phyloP scores from a whole-genome alignment of 78 protist species.

The Anaeramoeba flamelloides region DNA sequence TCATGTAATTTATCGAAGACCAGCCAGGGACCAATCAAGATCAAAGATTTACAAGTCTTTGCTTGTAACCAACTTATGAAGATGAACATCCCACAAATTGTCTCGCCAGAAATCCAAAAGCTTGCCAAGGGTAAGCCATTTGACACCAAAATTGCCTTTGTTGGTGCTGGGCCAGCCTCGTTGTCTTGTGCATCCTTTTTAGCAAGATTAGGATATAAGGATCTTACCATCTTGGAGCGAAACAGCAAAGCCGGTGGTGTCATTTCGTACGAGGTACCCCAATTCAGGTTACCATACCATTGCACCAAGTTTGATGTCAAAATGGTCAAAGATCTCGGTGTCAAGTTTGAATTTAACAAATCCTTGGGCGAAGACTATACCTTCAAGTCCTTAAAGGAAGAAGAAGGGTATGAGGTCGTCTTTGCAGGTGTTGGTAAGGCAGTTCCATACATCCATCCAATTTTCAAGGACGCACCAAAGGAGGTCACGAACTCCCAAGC shows the following conservation, averaged over 20 bases:
- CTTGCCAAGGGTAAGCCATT: too few species aligned
- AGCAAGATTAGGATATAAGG: constrained; percentile 64
- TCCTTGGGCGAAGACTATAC: background rate
- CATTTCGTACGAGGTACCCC: constrained; percentile 63
- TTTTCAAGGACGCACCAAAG: background rate
- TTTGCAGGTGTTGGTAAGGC: background rate
- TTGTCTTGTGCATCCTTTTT: constrained; percentile 79
- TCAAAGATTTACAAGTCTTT: constrained; percentile 71
- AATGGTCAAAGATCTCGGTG: background rate
- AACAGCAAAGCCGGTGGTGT: constrained; percentile 51
- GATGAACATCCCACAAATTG: constrained; percentile 70
- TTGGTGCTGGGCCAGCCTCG: constrained; percentile 91
- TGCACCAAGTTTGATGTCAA: constrained; percentile 62
- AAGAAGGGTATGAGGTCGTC: background rate
- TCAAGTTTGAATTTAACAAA: background rate
- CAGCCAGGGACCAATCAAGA: constrained; percentile 80
- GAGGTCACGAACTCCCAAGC: background rate
- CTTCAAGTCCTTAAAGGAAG: background rate
- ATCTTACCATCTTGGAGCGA: background rate
- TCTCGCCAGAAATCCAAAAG: constrained; percentile 63
- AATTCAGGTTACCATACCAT: constrained; percentile 66
- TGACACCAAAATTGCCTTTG: constrained; percentile 49
- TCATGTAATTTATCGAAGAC: constrained; percentile 75
- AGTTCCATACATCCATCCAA: background rate
- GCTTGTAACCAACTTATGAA: constrained; percentile 62